phyloP scores from a whole-genome alignment of 371 early-diverging fungal genomes.

The Haplosporangium sp. region DNA sequence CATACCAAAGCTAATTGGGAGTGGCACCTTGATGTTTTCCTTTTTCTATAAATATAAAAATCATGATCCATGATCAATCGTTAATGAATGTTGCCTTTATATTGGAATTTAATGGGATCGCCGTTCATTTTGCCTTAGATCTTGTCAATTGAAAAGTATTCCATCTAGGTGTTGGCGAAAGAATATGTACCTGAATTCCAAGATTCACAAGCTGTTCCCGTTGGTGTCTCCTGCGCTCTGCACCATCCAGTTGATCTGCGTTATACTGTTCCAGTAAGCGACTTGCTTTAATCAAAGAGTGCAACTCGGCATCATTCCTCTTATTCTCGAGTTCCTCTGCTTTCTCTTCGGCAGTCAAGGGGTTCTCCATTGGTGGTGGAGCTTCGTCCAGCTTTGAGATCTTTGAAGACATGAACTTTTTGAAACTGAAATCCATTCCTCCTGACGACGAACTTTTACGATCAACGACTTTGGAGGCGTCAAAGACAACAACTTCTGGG shows the following conservation, averaged over 20 bases:
- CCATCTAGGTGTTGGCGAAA: not conserved
- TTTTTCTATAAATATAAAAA: conserved; percentile 27
- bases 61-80: too few relatives aligned
- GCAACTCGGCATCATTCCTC: conserved; percentile 42
- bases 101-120: too few relatives aligned
- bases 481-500: conserved; percentile 46
- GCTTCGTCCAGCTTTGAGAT: conserved; percentile 52
- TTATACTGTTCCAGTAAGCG: conserved; percentile 48
- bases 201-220: conserved; percentile 41
- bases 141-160: not conserved
- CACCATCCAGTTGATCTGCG: conserved; percentile 49
- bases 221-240: conserved; percentile 45
- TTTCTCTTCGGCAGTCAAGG: conserved; percentile 47
- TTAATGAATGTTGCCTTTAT: too few relatives aligned
- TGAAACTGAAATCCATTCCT: conserved; percentile 42
- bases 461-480: conserved; percentile 32
- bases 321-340: conserved; percentile 48
- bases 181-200: conserved; percentile 40
- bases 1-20: conserved; percentile 47
- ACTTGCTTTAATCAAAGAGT: conserved; percentile 44
- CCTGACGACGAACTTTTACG: conserved; percentile 29
- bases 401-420: conserved; percentile 55
- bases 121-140: too few relatives aligned
- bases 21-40: conserved; percentile 39
- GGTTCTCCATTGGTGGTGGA: conserved; percentile 41